Base-by-base conservation (phyloP, 192 early-diverging fungal species). In the Gaertneriomyces sp. region DNA sequence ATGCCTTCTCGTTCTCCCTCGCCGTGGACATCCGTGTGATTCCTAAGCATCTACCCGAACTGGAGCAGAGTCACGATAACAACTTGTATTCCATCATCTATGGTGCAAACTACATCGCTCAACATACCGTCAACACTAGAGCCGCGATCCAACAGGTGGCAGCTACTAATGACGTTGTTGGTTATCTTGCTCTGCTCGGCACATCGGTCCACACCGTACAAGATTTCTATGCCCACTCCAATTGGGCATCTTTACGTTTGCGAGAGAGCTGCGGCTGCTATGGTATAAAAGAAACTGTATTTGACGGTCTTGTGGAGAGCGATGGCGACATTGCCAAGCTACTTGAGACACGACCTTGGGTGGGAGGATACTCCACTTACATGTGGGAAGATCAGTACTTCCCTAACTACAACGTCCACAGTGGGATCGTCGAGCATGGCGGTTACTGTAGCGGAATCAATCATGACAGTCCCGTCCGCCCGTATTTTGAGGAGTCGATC, bases 221-320 rank as follows among this genome's bases (percentile, higher is more conserved):
- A 41, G 69, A 70, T 40, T 64, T 70, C 42, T 70, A 70, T 47
- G 67, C 60, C 1, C 59, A 69, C 60, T 62, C 61, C 40, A 70
- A 70, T 49, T 70, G 69, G 69, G 69, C 69, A 12, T 45, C 54
- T 4, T 42, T 70, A 7, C 52, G 64, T 10, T 42, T 57, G 14
- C 46, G 61, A 6, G 14, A 56, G 17, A 45, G 57, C 47, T 70
- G 69, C 42, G 53, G 43, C n/a, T 70, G 69, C 45, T 70, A 70
- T 53, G 14, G 19, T 11, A 46, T 49, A 11, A 17, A n/a, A 7
- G n/a, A 53, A 11, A 70, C 69, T 5, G 20, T 70, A 25, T 64
- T 70, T 19, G 19, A 42, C 9, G 40, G 43, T 12, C 58, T 69
- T 5, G 42, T 53, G 16, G 42, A 12, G 1, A 42, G 49, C 40